Evolutionary conservation across 2,329 filamentous ascomycete species (phyloP), one percentile per base, ranked within the genome.

Genomic region (Aspergillus novofumigatus): DNA sequence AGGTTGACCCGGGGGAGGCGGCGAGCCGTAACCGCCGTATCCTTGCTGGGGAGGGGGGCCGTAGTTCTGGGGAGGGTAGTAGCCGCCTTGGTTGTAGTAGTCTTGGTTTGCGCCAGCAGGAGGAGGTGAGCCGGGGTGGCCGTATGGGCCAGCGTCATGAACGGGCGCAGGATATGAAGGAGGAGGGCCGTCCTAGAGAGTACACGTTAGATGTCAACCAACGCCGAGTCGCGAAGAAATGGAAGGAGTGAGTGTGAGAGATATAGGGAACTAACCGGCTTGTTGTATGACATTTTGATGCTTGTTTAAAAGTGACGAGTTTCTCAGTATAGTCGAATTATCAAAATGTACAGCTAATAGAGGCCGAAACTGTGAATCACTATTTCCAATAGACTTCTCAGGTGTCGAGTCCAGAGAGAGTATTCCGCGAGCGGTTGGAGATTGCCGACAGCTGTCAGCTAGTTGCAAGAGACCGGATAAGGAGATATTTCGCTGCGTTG

Each of bases 91-190:
- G 23, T 64, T 64, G 61, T 75, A 74, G 62, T 73, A 75, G 35
- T 72, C 66, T n/a, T 68, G 59, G 4, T 67, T 60, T 21, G 67
- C 60, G 59, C 70, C 71, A 26, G 63, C 65, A 1, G 69, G 68
- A 20, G 68, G 64, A 45, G 67, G 64, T 20, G 67, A 62, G 52
- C 62, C 59, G 4, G 59, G 62, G 20, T 65, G 58, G 35, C 59
- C 59, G 58, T 69, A 69, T 20, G 66, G 62, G 45, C 67, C 68
- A n/a, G 65, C 65, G 54, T 74, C 68, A 61, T 74, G 68, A 62
- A 63, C 61, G 2, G 69, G 68, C 7, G 67, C 59, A 10, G 72
- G 72, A 59, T 75, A 75, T 29, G 73, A 69, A n/a, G 73, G 73
- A 17, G 73, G 73, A 41, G 72, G 68, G 32, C 67, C 67, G 54